Evolutionary conservation across 805 yeast species (phyloP), one percentile per base, ranked within the genome.

Genomic region (Nakazawaea molendinolei): DNA sequence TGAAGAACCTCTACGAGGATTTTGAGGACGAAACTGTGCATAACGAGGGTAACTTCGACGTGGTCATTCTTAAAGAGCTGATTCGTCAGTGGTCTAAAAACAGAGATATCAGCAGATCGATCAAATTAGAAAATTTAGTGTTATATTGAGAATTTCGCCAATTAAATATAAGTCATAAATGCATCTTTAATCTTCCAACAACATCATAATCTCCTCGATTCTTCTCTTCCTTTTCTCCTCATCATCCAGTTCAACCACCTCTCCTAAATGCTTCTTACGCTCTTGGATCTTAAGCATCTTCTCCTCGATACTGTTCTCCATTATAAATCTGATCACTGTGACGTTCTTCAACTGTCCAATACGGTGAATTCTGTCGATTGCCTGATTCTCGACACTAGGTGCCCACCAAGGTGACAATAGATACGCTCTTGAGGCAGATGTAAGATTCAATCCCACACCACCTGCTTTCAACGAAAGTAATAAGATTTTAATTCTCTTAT

Each of bases 351-450:
- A 62, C 52, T 89, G 97, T 0, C 97, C 97, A 51, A 90, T 84
- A 46, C 97, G 70, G 52, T 89, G 96, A 13, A 90, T 71, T 48
- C 97, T 58, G 58, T 87, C 95, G 41, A 87, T 84, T 0, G 95
- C 95, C 55, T 86, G 96, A 34, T 84, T 86, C 49, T 86, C 95
- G 36, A 81, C 76, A 33, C 95, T 85, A 31, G 86, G 94, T 21
- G 92, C 84, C 97, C 97, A 89, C 92, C 95, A 89, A 0, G 97
- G 96, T 50, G 89, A 97, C 86, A 90, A 81, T 73, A 89, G 69
- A 47, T 78, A 86, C 3, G 94, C 97, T 23, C 74, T 69, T 0
- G 85, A 80, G 0, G 97, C 95, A 34, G 79, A 75, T 0, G 95
- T 89, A 42, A 89, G 61, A 51, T 89, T 89, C 43, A 89, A 64